Percentiles rank a stretch among this genome's conserved stretches.
Conservation (phyloP, 2,329 filamentous ascomycete species). For the Colletotrichum falcatum region DNA sequence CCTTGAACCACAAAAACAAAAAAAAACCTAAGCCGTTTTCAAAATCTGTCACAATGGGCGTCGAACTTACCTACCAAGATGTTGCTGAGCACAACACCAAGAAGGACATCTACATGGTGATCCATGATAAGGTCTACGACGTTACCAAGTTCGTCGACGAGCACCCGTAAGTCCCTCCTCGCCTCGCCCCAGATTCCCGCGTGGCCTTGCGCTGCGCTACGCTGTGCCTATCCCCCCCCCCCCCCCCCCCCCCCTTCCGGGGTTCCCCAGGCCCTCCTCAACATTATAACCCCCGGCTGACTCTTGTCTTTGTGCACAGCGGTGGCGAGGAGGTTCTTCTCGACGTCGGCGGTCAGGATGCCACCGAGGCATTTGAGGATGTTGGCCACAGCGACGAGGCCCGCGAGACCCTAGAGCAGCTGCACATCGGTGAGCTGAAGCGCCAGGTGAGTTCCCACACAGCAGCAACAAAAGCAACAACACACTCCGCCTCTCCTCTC, state of each 20-base stretch:
- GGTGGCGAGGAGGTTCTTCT: conserved; percentile 98
- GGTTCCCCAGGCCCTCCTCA: neutral
- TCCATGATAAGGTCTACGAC: conserved; percentile 98
- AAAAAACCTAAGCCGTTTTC: conserved; percentile 19
- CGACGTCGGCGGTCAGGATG: conserved; percentile 95
- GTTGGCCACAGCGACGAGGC: conserved; percentile 99
- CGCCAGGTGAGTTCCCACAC: conserved; percentile 71
- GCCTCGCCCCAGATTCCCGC: neutral
- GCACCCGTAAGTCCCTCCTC: conserved; percentile 76
- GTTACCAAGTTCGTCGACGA: conserved; percentile 91
- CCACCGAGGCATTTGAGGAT: conserved; percentile 98
- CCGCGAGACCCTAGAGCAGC: conserved; percentile 86
- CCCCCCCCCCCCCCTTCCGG: no score
- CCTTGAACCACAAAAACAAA: conserved; percentile 28
- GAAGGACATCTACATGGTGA: conserved; percentile 91
- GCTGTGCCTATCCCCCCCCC: no score
- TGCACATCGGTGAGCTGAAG: conserved; percentile 83
- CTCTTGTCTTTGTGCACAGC: conserved; percentile 60
- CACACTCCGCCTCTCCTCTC: neutral
- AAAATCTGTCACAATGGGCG: conserved; percentile 43
- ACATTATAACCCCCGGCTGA: conserved; percentile 11
- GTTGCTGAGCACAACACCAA: conserved; percentile 89
- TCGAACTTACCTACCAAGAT: conserved; percentile 81
- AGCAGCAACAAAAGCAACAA: neutral
- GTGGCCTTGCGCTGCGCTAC: conserved; percentile 34